phyloP scores from a whole-genome alignment of 495 filamentous ascomycete genomes.

The Aspergillus homomorphus region DNA sequence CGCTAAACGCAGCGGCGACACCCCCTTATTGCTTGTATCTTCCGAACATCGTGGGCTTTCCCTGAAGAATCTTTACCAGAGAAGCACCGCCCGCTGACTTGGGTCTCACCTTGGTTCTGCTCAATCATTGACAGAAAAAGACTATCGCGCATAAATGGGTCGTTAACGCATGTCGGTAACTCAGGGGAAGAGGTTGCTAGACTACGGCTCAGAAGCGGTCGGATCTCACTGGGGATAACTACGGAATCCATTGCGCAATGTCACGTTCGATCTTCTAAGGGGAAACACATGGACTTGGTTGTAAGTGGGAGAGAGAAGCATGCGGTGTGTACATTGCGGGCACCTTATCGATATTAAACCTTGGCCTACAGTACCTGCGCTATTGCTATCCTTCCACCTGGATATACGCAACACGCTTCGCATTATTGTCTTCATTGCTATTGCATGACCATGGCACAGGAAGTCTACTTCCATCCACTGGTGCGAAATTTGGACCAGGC shows the following conservation, averaged over 20 bases:
- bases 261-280: constrained; percentile 15
- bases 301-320: neutral
- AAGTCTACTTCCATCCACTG: neutral
- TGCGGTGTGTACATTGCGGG: constrained; percentile 6
- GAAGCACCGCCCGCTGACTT: neutral
- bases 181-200: neutral
- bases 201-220: neutral
- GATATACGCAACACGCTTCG: neutral
- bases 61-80: neutral
- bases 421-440: neutral
- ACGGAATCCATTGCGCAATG: constrained; percentile 11
- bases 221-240: constrained; percentile 3
- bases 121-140: neutral
- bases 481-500: neutral
- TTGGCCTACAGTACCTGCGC: neutral
- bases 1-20: constrained; percentile 11
- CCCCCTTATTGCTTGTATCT: constrained; percentile 9
- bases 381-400: neutral
- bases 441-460: neutral
- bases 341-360: neutral
- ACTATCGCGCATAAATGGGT: neutral
- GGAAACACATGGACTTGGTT: constrained; percentile 5
- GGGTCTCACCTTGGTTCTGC: neutral
- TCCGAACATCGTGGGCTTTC: constrained; percentile 20
- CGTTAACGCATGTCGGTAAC: too few relatives aligned